Conservation (phyloP, 257 asterid genomes). For the Voacanga thouarsii region DNA sequence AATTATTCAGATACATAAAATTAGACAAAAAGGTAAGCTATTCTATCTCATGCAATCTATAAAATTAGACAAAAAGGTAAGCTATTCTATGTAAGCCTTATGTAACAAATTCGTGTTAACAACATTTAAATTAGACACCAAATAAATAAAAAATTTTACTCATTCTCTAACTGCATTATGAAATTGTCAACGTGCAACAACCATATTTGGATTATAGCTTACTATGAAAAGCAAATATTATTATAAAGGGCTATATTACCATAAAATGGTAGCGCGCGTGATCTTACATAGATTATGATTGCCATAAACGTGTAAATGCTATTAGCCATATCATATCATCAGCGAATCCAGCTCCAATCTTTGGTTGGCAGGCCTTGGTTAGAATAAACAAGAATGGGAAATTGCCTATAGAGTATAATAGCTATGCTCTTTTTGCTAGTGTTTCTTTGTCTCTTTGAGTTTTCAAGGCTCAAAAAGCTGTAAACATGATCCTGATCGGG, state of each 20-base stretch:
- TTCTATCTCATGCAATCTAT: too few relatives aligned
- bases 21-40: too few relatives aligned
- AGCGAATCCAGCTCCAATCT: not conserved
- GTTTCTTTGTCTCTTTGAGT: not conserved
- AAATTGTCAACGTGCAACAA: too few relatives aligned
- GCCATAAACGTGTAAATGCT: not conserved
- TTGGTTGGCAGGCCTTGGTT: constrained; percentile 10
- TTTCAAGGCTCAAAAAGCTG: constrained; percentile 5
- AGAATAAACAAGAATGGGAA: not conserved
- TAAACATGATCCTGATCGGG: constrained; percentile 9
- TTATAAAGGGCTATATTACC: not conserved
- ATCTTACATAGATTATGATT: not conserved
- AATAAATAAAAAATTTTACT: too few relatives aligned
- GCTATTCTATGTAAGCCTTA: too few relatives aligned
- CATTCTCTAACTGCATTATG: too few relatives aligned
- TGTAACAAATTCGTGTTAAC: too few relatives aligned
- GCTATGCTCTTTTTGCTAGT: not conserved
- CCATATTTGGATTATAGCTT: too few relatives aligned
- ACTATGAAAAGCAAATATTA: too few relatives aligned
- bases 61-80: too few relatives aligned
- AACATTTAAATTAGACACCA: too few relatives aligned
- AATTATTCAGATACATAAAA: too few relatives aligned
- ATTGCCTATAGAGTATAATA: not conserved
- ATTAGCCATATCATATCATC: not conserved
- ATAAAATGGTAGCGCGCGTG: not conserved